Evolutionary conservation across 2,329 filamentous ascomycete genomes (phyloP).

Genomic region (Myriosclerotinia duriaeana): DNA sequence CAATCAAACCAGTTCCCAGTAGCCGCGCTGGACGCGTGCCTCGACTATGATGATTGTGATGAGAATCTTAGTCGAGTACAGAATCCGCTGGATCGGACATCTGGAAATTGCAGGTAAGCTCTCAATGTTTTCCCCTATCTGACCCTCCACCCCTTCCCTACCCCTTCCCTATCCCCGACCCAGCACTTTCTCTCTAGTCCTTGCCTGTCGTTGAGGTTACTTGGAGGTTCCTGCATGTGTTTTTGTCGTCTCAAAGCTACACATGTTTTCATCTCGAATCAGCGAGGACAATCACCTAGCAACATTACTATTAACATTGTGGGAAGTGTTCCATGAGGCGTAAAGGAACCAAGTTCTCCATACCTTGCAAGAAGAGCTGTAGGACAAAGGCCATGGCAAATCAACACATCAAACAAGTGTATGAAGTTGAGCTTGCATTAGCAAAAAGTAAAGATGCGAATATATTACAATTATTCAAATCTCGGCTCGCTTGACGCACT

Average conservation of each 20-base stretch:
- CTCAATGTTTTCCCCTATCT: background rate
- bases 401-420: background rate
- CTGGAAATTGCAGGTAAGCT: background rate
- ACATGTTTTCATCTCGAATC: no score
- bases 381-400: background rate
- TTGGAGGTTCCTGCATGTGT: background rate
- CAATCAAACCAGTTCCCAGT: background rate
- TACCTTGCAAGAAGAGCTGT: background rate
- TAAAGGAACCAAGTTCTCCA: background rate
- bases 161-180: no score
- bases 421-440: background rate
- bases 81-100: background rate
- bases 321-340: background rate
- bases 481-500: background rate
- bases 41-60: background rate
- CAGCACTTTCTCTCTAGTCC: no score
- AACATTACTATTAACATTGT: background rate
- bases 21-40: background rate
- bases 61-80: background rate
- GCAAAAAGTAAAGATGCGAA: background rate
- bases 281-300: no score
- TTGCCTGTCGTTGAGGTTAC: background rate
- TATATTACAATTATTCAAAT: background rate
- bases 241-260: no score
- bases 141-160: fast-evolving